Conservation (phyloP, 2,329 filamentous ascomycete genomes). For the Teratosphaeria pseudoeucalypti region DNA sequence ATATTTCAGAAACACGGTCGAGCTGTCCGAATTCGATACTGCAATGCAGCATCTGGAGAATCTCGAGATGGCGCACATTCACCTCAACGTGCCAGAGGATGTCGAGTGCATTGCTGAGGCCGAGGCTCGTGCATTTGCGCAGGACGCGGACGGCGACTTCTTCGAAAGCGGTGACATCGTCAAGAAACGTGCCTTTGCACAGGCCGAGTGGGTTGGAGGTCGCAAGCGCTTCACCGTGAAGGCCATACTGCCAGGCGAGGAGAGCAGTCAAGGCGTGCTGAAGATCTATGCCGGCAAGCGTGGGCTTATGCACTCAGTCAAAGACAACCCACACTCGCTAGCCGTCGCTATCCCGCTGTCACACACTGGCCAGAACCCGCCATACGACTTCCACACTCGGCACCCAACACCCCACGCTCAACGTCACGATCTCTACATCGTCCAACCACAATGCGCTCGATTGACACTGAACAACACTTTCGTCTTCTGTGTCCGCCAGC, state of each 20-base stretch:
- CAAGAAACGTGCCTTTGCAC: constrained; percentile 75
- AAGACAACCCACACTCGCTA: constrained; percentile 86
- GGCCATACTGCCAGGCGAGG: constrained; percentile 80
- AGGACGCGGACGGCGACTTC: constrained; percentile 78
- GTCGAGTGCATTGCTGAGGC: constrained; percentile 89
- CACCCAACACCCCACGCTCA: constrained; percentile 98
- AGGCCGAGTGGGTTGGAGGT: constrained; percentile 82
- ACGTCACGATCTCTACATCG: constrained; percentile 90
- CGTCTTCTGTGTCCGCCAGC: constrained; percentile 90
- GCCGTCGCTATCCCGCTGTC: constrained; percentile 83
- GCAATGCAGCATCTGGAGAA: constrained; percentile 77
- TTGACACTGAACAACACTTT: constrained; percentile 95
- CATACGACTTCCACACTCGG: constrained; percentile 83
- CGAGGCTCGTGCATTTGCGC: constrained; percentile 68
- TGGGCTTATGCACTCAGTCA: constrained; percentile 94
- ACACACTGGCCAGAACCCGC: constrained; percentile 84
- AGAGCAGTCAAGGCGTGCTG: constrained; percentile 66
- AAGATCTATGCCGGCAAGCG: constrained; percentile 91
- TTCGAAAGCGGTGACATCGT: constrained; percentile 87
- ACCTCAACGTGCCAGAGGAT: constrained; percentile 77
- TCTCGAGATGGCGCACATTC: constrained; percentile 84
- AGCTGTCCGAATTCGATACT: constrained; percentile 85
- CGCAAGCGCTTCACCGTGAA: constrained; percentile 90
- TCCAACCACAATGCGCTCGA: constrained; percentile 83
- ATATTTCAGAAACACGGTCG: constrained; percentile 72